These are phyloP conservation scores for Agaricus subrufescens DNA, from an alignment of 768 basidiomycete genomes.

Conservation along the genomic window DNA sequence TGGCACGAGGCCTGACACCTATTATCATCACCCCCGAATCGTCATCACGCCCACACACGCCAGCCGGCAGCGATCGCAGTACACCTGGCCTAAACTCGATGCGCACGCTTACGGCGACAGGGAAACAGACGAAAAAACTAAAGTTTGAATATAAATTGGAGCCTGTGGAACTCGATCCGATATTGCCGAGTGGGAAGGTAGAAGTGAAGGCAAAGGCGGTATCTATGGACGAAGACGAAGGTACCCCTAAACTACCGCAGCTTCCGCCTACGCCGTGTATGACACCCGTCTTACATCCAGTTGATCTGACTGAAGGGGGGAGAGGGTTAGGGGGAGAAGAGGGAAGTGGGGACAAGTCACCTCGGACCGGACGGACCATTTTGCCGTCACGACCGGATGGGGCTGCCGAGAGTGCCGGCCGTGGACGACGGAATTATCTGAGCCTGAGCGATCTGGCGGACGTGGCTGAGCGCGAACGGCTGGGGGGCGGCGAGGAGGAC, in stretches of 20 bases:
- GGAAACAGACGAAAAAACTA: neutral
- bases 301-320: neutral
- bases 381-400: neutral
- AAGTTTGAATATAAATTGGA: neutral
- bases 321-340: neutral
- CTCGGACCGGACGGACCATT: neutral
- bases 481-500: neutral
- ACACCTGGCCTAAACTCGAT: neutral
- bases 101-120: neutral
- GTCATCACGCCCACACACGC: slow-evolving; percentile 2
- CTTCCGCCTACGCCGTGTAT: neutral
- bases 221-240: neutral
- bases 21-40: slow-evolving; percentile 3
- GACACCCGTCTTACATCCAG: neutral
- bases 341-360: neutral
- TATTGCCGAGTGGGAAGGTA: neutral
- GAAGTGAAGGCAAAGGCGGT: neutral
- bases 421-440: neutral
- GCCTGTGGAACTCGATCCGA: neutral
- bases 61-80: neutral
- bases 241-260: neutral
- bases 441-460: neutral
- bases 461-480: neutral
- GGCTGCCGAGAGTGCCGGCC: too few relatives aligned
- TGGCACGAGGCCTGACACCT: neutral